A percentile compares a stretch with the other conserved stretches of the same genome.
phyloP scores from a whole-genome alignment of 2,329 filamentous ascomycete species.

The Fusarium poae region DNA sequence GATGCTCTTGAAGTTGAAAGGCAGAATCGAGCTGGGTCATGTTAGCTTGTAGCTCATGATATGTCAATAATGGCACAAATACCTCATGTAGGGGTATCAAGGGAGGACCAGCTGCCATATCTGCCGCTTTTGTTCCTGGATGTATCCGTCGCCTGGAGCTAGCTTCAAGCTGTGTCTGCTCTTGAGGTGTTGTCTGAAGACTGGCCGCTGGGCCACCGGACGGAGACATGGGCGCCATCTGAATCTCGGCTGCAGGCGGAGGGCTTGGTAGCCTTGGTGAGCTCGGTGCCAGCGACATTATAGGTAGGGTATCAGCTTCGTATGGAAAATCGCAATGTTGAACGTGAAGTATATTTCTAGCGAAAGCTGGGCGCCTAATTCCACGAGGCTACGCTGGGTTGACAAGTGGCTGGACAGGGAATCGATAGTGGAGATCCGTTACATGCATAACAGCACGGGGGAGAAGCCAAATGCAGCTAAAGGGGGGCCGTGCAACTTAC shows the following conservation, averaged over 20 bases:
- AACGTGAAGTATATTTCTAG: constrained; percentile 28
- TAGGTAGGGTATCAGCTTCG: constrained; percentile 33
- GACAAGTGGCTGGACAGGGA: constrained; percentile 33
- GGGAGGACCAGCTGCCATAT: constrained; percentile 94
- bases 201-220: constrained; percentile 67
- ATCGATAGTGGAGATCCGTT: constrained; percentile 26
- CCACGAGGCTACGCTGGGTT: constrained; percentile 36
- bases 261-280: constrained; percentile 95
- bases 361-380: constrained; percentile 33
- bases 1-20: constrained; percentile 96
- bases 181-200: constrained; percentile 71
- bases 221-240: constrained; percentile 85
- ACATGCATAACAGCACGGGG: constrained; percentile 41
- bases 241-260: constrained; percentile 93
- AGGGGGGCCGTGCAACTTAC: constrained; percentile 40
- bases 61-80: constrained; percentile 33
- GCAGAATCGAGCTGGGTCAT: constrained; percentile 86
- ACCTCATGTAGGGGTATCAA: constrained; percentile 88
- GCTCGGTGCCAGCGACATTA: constrained; percentile 74
- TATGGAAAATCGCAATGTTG: constrained; percentile 20
- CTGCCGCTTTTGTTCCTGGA: constrained; percentile 88
- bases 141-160: constrained; percentile 87
- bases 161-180: constrained; percentile 74
- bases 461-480: constrained; percentile 33
- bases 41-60: constrained; percentile 27